Evolutionary conservation across 2,329 filamentous ascomycete genomes (phyloP), one percentile per base, ranked within the genome.

Genomic region (Huntiella savannae): DNA sequence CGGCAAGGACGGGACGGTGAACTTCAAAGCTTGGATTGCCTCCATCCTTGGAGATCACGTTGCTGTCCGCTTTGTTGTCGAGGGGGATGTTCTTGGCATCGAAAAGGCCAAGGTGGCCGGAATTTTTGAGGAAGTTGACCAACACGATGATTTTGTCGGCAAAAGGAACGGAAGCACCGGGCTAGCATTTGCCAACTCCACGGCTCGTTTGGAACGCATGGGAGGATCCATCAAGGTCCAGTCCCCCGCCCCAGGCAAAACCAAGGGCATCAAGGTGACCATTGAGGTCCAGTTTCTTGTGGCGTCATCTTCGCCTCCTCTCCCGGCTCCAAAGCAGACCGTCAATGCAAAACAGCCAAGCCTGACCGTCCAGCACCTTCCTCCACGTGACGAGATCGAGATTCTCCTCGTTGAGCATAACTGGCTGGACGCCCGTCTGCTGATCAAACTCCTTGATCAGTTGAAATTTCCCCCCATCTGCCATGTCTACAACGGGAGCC

Each of bases 341-440:
- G 7, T n/a, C 12, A 11, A 0, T 13, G 11, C 5, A 0, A 7
- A 13, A 36, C 2, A 10, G 12, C 7, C n/a, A 4, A 13, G 40
- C 10, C 13, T 33, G 4, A 10, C 15, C 4, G 12, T n/a, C 5
- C 32, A 8, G 22, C 4, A 2, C 22, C 6, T 38, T n/a, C 37
- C 45, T 8, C 45, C 36, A 46, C 68, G 82, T 46, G 65, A 71
- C 46, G 70, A 73, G 34, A 68, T 78, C 4, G 73, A 82, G 40
- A 66, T 88, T 12, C 61, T 88, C 13, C 74, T 91, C 1, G 82
- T 87, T 1, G 83, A 88, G 60, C 83, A 88, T 57, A 86, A 87
- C 10, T 37, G 40, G 15, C 12, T 49, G 4, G 51, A 54, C 33
- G 40, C 50, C 10, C 52, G 52, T 42, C 52, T 54, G 3, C 46